Conservation (phyloP, 495 filamentous ascomycete species). For the Daldinia grandis region DNA sequence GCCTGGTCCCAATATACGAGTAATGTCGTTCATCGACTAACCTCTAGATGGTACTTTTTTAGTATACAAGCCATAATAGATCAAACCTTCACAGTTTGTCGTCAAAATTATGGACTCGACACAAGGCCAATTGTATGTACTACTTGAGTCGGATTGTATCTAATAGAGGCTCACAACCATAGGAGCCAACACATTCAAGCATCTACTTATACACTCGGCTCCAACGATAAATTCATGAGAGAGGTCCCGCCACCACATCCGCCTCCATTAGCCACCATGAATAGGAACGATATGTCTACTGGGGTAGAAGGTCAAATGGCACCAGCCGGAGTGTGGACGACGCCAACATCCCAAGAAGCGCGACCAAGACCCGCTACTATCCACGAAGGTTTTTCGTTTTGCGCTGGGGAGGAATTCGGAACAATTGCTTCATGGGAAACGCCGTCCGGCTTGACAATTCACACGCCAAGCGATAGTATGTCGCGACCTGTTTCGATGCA, state of each 20-base stretch:
- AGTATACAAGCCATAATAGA: constrained; percentile 49
- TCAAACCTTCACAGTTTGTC: constrained; percentile 44
- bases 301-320: constrained; percentile 51
- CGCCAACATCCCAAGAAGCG: constrained; percentile 52
- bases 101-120: constrained; percentile 52
- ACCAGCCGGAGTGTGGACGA: constrained; percentile 56
- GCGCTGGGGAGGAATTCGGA: constrained; percentile 60
- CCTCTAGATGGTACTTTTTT: constrained; percentile 14
- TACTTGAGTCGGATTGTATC: constrained; percentile 11
- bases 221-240: constrained; percentile 50
- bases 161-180: constrained; percentile 44
- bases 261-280: constrained; percentile 52
- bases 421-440: constrained; percentile 64
- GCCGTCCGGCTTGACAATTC: constrained; percentile 59
- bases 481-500: constrained; percentile 60
- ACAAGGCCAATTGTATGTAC: constrained; percentile 54
- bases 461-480: constrained; percentile 57
- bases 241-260: constrained; percentile 50
- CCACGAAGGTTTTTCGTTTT: constrained; percentile 67
- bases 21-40: constrained; percentile 36
- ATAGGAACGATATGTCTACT: constrained; percentile 48
- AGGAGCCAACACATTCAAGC: constrained; percentile 56
- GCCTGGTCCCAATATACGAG: constrained; percentile 23
- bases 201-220: constrained; percentile 52
- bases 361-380: constrained; percentile 64